Percentiles rank a stretch among this genome's conserved stretches.
Evolutionary conservation across 2,329 filamentous ascomycete species (phyloP).

Genomic region (Apiospora arundinis): DNA sequence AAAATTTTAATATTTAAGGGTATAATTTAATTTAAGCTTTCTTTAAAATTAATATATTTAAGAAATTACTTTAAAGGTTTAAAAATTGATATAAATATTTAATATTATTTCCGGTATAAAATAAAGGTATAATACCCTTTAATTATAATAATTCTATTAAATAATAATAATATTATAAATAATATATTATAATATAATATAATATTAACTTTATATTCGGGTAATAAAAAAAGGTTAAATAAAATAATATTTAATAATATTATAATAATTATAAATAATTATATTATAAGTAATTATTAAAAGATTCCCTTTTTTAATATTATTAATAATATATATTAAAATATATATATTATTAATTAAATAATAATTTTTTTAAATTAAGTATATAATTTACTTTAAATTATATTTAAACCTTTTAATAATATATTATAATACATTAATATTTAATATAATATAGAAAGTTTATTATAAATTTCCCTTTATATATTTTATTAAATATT

Average conservation of each 20-base stretch:
- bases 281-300: background rate
- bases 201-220: no score
- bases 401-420: background rate
- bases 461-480: background rate
- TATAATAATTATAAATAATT: background rate
- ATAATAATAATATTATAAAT: background rate
- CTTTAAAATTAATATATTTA: no score
- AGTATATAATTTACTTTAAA: background rate
- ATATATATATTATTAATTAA: background rate
- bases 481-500: background rate
- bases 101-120: no score
- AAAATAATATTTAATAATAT: background rate
- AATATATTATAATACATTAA: background rate
- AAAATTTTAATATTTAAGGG: no score
- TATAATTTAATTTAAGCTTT: no score
- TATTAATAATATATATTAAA: background rate
- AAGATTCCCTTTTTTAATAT: background rate
- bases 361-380: background rate
- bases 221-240: background rate
- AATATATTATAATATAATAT: no score
- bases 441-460: background rate
- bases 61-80: no score
- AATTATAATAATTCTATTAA: no score
- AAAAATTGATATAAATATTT: no score
- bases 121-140: no score